phyloP scores from a whole-genome alignment of 179 eudicot genomes.

The Silene noctiflora region DNA sequence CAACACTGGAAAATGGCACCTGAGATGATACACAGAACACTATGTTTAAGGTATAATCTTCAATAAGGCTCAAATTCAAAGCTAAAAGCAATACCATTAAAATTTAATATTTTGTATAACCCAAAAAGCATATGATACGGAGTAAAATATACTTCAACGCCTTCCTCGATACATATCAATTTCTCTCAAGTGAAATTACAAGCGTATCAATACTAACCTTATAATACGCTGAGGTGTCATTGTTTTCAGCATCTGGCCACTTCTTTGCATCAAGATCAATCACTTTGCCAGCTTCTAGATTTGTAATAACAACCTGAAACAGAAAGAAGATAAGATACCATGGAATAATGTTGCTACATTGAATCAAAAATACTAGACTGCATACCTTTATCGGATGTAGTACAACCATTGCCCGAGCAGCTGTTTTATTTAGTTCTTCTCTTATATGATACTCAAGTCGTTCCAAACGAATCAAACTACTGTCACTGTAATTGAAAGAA shows the following conservation, averaged over 20 bases:
- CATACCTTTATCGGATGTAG: conserved; percentile 79
- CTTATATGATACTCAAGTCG: conserved; percentile 84
- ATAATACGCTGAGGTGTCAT: conserved; percentile 63
- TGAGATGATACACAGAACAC: conserved; percentile 20
- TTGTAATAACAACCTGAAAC: conserved; percentile 80
- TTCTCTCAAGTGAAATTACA: no score
- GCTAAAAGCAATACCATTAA: background rate
- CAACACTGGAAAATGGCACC: conserved; percentile 82
- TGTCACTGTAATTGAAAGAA: conserved; percentile 54
- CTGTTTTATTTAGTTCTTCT: conserved; percentile 81
- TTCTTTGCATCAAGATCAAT: conserved; percentile 84
- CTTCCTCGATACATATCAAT: background rate
- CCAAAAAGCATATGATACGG: background rate
- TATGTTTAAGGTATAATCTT: background rate
- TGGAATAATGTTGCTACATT: background rate
- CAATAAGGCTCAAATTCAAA: background rate
- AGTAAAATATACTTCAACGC: background rate
- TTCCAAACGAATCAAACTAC: conserved; percentile 66
- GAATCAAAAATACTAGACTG: conserved; percentile 16
- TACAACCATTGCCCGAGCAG: conserved; percentile 84
- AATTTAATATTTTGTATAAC: no score
- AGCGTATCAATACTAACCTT: conserved; percentile 42
- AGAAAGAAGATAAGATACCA: conserved; percentile 17
- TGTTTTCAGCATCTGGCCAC: conserved; percentile 86
- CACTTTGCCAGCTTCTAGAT: conserved; percentile 61